These are phyloP conservation scores for Anisogramma anomala DNA, from an alignment of 2,329 filamentous ascomycete species.

Conservation along the genomic window DNA sequence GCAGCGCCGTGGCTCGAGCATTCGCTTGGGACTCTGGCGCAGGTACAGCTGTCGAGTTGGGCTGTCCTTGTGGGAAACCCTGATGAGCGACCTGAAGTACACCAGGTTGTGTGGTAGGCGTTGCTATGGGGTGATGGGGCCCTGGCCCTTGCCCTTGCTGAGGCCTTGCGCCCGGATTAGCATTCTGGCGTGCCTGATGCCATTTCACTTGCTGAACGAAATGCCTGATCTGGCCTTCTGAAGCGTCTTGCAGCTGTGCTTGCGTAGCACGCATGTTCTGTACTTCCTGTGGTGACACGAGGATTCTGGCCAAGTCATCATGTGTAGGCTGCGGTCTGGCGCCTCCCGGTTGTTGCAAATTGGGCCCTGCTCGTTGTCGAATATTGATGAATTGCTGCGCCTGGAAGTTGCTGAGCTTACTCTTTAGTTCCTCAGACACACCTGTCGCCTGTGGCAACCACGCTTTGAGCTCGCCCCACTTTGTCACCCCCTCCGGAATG, in stretches of 20 bases:
- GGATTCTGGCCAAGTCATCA: slow-evolving; percentile 15
- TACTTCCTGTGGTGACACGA: slow-evolving; percentile 20
- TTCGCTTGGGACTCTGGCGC: slow-evolving; percentile 18
- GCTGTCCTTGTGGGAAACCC: slow-evolving; percentile 18
- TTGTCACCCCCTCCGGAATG: slow-evolving; percentile 35
- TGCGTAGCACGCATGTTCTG: slow-evolving; percentile 18
- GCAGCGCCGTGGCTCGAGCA: slow-evolving; percentile 15
- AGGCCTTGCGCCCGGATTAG: slow-evolving; percentile 12
- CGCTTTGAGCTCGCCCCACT: slow-evolving; percentile 35
- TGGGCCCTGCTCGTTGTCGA: slow-evolving; percentile 9
- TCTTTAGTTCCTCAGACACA: slow-evolving; percentile 22
- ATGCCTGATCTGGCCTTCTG: slow-evolving; percentile 17
- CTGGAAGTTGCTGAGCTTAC: slow-evolving; percentile 26
- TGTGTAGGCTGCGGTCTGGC: slow-evolving; percentile 14
- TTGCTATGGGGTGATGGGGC: slow-evolving; percentile 5
- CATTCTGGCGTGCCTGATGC: slow-evolving; percentile 6
- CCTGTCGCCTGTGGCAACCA: slow-evolving; percentile 28
- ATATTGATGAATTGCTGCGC: slow-evolving; percentile 26
- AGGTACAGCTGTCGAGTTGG: slow-evolving; percentile 15
- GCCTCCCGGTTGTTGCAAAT: slow-evolving; percentile 10
- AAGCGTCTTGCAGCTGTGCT: slow-evolving; percentile 14
- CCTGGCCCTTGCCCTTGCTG: not conserved
- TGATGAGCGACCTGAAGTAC: slow-evolving; percentile 10
- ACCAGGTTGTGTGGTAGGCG: slow-evolving; percentile 6
- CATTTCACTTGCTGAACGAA: slow-evolving; percentile 15